A percentile compares a stretch with the other conserved stretches of the same genome.
These are phyloP conservation scores for Trichoderma semiorbis DNA, from an alignment of 2,329 filamentous ascomycete species.

Conservation along the genomic window DNA sequence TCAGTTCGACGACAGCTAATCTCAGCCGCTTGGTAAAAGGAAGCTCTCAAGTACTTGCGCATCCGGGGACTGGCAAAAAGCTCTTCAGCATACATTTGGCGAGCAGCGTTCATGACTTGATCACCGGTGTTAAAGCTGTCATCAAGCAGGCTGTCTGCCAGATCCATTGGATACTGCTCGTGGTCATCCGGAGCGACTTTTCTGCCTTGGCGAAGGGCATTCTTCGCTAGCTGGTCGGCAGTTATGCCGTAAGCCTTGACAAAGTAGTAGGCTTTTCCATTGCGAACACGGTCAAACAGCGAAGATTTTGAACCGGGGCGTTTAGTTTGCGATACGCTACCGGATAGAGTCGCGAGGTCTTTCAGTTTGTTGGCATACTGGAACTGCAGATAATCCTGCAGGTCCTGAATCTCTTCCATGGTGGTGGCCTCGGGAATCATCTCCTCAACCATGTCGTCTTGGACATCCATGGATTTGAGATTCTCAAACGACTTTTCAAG, in stretches of 20 bases:
- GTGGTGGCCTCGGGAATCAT: conserved; percentile 76
- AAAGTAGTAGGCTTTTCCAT: conserved; percentile 73
- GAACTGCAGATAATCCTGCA: conserved; percentile 96
- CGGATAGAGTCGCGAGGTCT: conserved; percentile 65
- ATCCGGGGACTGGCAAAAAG: conserved; percentile 83
- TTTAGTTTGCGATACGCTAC: conserved; percentile 64
- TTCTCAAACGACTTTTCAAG: conserved; percentile 76
- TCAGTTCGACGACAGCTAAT: conserved; percentile 89
- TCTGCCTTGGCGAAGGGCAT: conserved; percentile 73
- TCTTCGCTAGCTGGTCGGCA: conserved; percentile 83
- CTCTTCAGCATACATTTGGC: conserved; percentile 87
- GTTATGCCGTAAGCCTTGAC: conserved; percentile 89
- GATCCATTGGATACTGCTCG: conserved; percentile 72
- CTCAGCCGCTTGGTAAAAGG: conserved; percentile 78
- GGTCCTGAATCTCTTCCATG: conserved; percentile 93
- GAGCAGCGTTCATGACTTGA: conserved; percentile 73
- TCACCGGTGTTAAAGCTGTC: conserved; percentile 72
- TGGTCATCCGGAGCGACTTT: conserved; percentile 84
- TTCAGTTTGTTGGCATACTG: conserved; percentile 82
- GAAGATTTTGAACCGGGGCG: conserved; percentile 80
- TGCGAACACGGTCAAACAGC: conserved; percentile 79
- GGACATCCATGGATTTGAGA: conserved; percentile 60
- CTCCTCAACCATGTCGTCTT: conserved; percentile 74
- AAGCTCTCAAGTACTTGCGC: conserved; percentile 78
- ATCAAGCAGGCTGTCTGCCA: conserved; percentile 76